A percentile compares a stretch with the other conserved stretches of the same genome.
Evolutionary conservation across 208 protist genomes (phyloP).

Genomic region (Leptomonas seymouri): DNA sequence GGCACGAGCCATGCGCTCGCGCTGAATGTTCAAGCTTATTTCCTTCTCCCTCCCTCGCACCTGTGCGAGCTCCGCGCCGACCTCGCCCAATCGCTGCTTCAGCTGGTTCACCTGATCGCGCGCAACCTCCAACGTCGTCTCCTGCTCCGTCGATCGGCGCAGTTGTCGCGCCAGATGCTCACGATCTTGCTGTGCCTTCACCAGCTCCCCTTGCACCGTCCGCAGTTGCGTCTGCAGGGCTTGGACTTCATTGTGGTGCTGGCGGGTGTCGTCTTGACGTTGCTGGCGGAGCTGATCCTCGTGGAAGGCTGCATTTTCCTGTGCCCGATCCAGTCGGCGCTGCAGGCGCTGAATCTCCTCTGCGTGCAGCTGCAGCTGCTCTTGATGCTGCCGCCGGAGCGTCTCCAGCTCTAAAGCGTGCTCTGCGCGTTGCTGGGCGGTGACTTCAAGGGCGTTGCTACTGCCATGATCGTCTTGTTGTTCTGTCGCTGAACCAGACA

Average conservation of each 20-base stretch:
- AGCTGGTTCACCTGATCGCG: slow-evolving; percentile 56
- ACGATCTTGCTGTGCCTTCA: slow-evolving; percentile 36
- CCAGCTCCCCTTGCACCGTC: slow-evolving; percentile 33
- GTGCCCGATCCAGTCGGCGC: slow-evolving; percentile 54
- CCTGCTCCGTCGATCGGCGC: slow-evolving; percentile 38
- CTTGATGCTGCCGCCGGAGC: slow-evolving; percentile 34
- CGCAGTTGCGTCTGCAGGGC: slow-evolving; percentile 51
- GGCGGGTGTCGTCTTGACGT: slow-evolving; percentile 44
- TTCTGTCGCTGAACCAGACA: neutral
- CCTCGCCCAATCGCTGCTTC: slow-evolving; percentile 61
- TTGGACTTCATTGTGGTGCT: slow-evolving; percentile 42
- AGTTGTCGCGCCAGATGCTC: slow-evolving; percentile 47
- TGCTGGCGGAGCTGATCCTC: slow-evolving; percentile 54
- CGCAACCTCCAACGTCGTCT: slow-evolving; percentile 52
- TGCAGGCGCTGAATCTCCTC: slow-evolving; percentile 63
- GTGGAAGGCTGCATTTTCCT: slow-evolving; percentile 47
- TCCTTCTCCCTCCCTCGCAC: slow-evolving; percentile 50
- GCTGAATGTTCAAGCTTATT: slow-evolving; percentile 38
- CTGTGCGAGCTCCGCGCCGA: slow-evolving; percentile 54
- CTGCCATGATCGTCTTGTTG: too few species aligned
- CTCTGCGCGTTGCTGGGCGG: neutral
- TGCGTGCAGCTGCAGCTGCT: slow-evolving; percentile 42
- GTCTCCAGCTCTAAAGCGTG: slow-evolving; percentile 9
- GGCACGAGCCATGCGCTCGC: slow-evolving; percentile 38
- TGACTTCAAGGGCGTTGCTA: neutral